Percentiles rank a stretch among this genome's conserved stretches.
These are phyloP conservation scores for Amanita rimosa DNA, from an alignment of 768 basidiomycete species.

Conservation along the genomic window DNA sequence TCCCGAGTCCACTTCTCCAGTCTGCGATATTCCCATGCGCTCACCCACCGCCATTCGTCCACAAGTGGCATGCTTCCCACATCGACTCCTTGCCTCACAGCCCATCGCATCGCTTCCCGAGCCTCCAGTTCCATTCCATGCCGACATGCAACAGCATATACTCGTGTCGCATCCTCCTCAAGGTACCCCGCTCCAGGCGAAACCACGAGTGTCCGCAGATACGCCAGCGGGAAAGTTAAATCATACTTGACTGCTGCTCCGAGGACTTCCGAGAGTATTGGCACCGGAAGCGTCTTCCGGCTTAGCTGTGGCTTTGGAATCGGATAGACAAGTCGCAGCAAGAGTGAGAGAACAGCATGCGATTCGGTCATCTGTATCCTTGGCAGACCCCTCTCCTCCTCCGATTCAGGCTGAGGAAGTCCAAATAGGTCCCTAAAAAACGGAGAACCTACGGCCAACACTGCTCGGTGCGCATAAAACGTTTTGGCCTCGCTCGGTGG, in stretches of 20 bases:
- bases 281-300: slow-evolving; percentile 32
- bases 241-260: slow-evolving; percentile 57
- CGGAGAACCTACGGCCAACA: slow-evolving; percentile 52
- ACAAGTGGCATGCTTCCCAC: slow-evolving; percentile 46
- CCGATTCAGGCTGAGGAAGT: slow-evolving; percentile 37
- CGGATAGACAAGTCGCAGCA: slow-evolving; percentile 57
- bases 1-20: slow-evolving; percentile 49
- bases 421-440: slow-evolving; percentile 64
- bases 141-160: slow-evolving; percentile 62
- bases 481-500: slow-evolving; percentile 22
- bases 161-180: slow-evolving; percentile 37
- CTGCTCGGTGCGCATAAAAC: slow-evolving; percentile 51
- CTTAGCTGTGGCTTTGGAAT: slow-evolving; percentile 39
- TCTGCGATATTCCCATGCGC: slow-evolving; percentile 57
- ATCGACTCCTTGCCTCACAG: slow-evolving; percentile 31
- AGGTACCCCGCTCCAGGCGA: slow-evolving; percentile 31
- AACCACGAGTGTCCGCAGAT: slow-evolving; percentile 41
- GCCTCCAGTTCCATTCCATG: slow-evolving; percentile 57
- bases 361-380: slow-evolving; percentile 47
- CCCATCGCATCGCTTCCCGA: slow-evolving; percentile 45
- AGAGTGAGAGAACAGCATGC: slow-evolving; percentile 27
- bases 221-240: slow-evolving; percentile 29
- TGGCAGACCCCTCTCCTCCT: slow-evolving; percentile 19
- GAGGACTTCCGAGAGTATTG: slow-evolving; percentile 31
- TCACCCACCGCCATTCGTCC: slow-evolving; percentile 55